Base-by-base conservation (phyloP, 2,329 filamentous ascomycete genomes). In the Colletotrichum liriopes region DNA sequence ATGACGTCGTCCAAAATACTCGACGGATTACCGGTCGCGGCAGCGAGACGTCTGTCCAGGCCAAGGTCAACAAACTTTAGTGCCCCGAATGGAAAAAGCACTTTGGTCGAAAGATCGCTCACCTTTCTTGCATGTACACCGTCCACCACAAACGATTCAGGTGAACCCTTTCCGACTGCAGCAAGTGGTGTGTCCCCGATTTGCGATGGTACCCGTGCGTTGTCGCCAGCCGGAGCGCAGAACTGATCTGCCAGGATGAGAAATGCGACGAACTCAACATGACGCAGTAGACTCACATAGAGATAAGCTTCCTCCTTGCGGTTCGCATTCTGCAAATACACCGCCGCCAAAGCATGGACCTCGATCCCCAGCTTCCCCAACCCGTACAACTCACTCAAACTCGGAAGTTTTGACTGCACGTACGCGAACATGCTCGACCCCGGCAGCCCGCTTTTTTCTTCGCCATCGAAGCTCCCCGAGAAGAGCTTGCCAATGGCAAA, bases 91-190 rank as follows among this genome's bases (percentile, higher is more conserved):
- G 35, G 7, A 37, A 37, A 37, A 11, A 2, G 11, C 35, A 5
- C 0, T 3, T 7, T n/a, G 8, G 29, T 18, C 41, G 26, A 20
- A 9, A 16, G 16, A 7, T 18, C 43, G 16, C 45, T 26, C 35
- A 71, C 73, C 73, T 71, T 41, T 74, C 73, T 20, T 74, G 73
- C 73, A 74, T 73, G 7, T 74, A 74, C 3, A 74, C 65, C 1
- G 73, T 73, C 73, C 73, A 74, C 73, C 71, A 73, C 2, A 74
- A 56, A 1, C 73, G 58, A n/a, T 73, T 73, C 23, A 73, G 1
- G 1, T 74, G 73, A 20, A 71, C 71, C 39, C 58, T 59, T 26
- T 73, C 73, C 11, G 73, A 73, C 23, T 62, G 56, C 18, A 66
- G 16, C 54, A 58, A 29, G 1, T 60, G 68, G 1, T 67, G 54